Evolutionary conservation across 805 yeast genomes (phyloP).

Genomic region (Metschnikowia cubensis): DNA sequence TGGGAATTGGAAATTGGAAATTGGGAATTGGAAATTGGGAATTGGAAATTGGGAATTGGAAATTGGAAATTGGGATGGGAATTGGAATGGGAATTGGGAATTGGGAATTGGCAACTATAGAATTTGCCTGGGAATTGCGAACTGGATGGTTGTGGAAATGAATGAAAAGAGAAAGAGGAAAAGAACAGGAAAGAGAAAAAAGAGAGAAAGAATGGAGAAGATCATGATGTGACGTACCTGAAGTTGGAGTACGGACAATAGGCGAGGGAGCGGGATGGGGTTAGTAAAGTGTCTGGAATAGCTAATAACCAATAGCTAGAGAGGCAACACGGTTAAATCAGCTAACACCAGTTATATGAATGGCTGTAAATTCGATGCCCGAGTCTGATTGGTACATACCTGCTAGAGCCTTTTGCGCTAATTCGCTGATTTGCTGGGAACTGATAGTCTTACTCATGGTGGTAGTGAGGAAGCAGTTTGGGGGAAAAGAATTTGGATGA

Average conservation of each 20-base stretch:
- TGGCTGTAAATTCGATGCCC: too few relatives aligned
- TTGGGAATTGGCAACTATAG: too few relatives aligned
- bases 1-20: too few relatives aligned
- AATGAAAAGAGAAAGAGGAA: not conserved
- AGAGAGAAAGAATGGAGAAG: too few relatives aligned
- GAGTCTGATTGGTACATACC: slow-evolving; percentile 8
- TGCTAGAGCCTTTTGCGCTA: slow-evolving; percentile 6
- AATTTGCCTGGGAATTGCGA: too few relatives aligned
- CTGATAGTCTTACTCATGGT: not conserved
- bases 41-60: too few relatives aligned
- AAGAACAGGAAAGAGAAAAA: not conserved
- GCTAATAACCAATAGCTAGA: too few relatives aligned
- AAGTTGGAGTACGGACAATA: slow-evolving; percentile 75
- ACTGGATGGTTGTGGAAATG: not conserved
- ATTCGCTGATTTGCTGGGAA: not conserved
- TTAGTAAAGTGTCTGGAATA: slow-evolving; percentile 10
- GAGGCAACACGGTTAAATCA: too few relatives aligned
- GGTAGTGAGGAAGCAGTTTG: not conserved
- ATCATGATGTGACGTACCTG: slow-evolving; percentile 27
- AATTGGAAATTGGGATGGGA: too few relatives aligned
- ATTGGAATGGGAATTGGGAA: too few relatives aligned
- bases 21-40: too few relatives aligned
- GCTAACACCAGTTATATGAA: too few relatives aligned
- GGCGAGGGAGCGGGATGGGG: slow-evolving; percentile 45
- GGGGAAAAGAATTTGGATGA: not conserved